Evolutionary conservation across 2,329 filamentous ascomycete genomes (phyloP), one percentile per base, ranked within the genome.

Genomic region (Herpotrichia juniperi): DNA sequence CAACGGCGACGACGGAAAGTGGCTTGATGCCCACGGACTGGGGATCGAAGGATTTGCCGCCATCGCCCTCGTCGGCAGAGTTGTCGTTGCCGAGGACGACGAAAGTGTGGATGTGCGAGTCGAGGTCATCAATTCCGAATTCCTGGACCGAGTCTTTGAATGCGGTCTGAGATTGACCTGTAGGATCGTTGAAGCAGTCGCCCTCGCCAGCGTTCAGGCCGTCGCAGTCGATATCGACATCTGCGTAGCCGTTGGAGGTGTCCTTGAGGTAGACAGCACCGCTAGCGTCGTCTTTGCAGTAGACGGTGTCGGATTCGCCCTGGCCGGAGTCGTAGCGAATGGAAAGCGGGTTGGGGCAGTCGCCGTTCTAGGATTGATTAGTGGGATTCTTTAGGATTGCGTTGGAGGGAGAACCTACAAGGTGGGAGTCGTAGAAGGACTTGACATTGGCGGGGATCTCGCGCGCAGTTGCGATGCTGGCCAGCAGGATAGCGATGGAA

Each of bases 191-290:
- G 28, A 64, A 72, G 58, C 82, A 84, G 34, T 24, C 69, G 30
- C 59, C 61, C 17, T 52, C 58, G 7, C 73, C 72, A 19, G 69
- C 66, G 48, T 81, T 75, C 7, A 73, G 62, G 19, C 83, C 83
- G 57, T 86, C 83, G 60, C 83, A 86, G 69, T 84, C 82, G 48
- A 85, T 75, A 58, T 85, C 83, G 79, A 85, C 83, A 66, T 85
- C 79, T 46, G 73, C 77, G 32, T 63, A 84, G 71, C 31, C 75
- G 4, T 65, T 69, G 39, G 77, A 77, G 51, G 79, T 77, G 12
- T 59, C 57, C 39, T 65, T 63, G 39, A 85, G 64, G 67, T 80
- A 85, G 51, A 85, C 69, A 26, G 51, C 59, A 17, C 50, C 48
- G 14, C 37, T 50, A 14, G 56, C 32, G 31, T 50, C 28, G 32